Percentiles rank a stretch among this genome's conserved stretches.
These are phyloP conservation scores for Pseudogymnoascus sp. DNA, from an alignment of 2,329 filamentous ascomycete species.

Conservation along the genomic window DNA sequence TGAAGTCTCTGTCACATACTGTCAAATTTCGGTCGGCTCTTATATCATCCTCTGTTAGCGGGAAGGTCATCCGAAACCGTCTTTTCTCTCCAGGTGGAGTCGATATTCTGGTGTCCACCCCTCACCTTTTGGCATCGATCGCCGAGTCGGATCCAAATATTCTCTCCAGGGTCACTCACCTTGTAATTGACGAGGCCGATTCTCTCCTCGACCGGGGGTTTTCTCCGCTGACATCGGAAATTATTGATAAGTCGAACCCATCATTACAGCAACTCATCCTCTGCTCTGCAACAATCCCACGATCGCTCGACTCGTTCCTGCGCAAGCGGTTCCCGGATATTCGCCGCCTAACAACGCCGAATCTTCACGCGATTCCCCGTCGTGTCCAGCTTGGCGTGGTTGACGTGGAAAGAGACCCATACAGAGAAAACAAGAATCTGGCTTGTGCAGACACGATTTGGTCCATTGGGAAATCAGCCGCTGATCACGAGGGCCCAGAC, in stretches of 20 bases:
- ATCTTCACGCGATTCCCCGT: constrained; percentile 89
- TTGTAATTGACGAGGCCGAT: constrained; percentile 92
- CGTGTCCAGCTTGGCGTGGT: constrained; percentile 90
- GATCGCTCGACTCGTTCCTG: constrained; percentile 79
- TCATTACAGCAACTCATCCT: constrained; percentile 81
- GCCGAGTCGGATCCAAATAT: constrained; percentile 85
- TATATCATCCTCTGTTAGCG: constrained; percentile 68
- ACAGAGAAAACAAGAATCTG: constrained; percentile 83
- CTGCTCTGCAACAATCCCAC: constrained; percentile 93
- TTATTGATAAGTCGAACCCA: constrained; percentile 73
- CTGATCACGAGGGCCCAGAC: constrained; percentile 46
- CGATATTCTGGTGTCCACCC: constrained; percentile 80
- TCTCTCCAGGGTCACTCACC: constrained; percentile 79
- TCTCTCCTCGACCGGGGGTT: constrained; percentile 93
- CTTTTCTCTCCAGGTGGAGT: constrained; percentile 75
- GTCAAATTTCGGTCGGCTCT: constrained; percentile 80
- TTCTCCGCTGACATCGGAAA: constrained; percentile 68
- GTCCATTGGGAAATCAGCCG: constrained; percentile 74
- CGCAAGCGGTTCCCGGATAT: constrained; percentile 74
- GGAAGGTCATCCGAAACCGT: constrained; percentile 72
- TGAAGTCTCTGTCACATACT: constrained; percentile 74
- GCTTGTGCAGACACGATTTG: constrained; percentile 94
- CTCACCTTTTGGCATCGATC: constrained; percentile 81
- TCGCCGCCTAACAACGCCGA: constrained; percentile 81
- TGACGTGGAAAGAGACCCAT: constrained; percentile 86